These are phyloP conservation scores for Trichosporon inkin DNA, from an alignment of 1,284 basidiomycete genomes.

Conservation along the genomic window DNA sequence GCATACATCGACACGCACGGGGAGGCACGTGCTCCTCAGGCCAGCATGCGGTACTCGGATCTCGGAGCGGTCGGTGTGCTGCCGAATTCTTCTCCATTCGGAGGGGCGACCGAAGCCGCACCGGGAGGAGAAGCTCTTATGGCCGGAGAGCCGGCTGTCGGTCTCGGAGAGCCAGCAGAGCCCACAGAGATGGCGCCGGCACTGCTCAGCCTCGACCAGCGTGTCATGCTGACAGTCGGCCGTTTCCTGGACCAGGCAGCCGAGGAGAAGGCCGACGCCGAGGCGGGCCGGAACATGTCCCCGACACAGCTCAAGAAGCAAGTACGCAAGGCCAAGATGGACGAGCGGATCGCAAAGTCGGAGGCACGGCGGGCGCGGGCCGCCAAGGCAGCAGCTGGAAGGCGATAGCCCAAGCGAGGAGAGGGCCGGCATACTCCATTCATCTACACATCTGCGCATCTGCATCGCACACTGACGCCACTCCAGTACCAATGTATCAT, in stretches of 20 bases:
- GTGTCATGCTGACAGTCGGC: slow-evolving; percentile 11
- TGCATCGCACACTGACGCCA: not conserved
- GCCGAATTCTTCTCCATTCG: not conserved
- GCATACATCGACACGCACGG: slow-evolving; percentile 4
- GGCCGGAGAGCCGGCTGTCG: too few species aligned
- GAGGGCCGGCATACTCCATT: not conserved
- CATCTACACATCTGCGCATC: not conserved
- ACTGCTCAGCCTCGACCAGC: not conserved
- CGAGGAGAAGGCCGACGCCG: slow-evolving; percentile 19
- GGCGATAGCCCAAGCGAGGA: not conserved
- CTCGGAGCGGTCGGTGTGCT: not conserved
- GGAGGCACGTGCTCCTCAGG: not conserved
- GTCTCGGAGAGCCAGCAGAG: not conserved
- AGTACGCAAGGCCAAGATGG: slow-evolving; percentile 12
- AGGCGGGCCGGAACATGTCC: slow-evolving; percentile 19
- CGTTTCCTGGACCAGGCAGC: slow-evolving; percentile 12
- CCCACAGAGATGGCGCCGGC: not conserved
- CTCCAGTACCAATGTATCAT: not conserved
- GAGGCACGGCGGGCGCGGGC: slow-evolving; percentile 7
- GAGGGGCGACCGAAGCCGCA: not conserved
- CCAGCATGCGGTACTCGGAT: not conserved
- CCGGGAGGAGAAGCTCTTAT: not conserved
- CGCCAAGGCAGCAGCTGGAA: not conserved
- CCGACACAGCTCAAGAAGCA: slow-evolving; percentile 22
- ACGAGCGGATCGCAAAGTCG: slow-evolving; percentile 12